Conservation (phyloP, 116 monocot species). For the Papilionanthe hybrid region DNA sequence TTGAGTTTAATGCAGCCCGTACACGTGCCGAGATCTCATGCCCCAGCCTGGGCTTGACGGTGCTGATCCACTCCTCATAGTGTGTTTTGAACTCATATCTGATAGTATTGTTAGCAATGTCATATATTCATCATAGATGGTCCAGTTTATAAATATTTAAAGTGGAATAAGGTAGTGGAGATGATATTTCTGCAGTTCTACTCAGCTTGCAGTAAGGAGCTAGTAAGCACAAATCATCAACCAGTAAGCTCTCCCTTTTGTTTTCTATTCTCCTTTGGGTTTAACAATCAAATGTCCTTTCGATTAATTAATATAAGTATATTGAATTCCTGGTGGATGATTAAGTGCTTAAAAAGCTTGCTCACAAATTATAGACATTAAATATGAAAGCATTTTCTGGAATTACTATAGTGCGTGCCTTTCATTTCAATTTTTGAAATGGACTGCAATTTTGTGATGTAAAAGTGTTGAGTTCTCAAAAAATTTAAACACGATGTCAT, state of each 20-base stretch:
- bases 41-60: conserved; percentile 61
- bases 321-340: not conserved
- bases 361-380: not conserved
- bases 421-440: not conserved
- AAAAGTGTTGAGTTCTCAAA: not conserved
- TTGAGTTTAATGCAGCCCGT: conserved; percentile 56
- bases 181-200: not conserved
- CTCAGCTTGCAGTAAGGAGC: not conserved
- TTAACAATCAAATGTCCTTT: not conserved
- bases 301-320: not conserved
- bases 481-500: not conserved
- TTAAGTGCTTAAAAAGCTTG: not conserved
- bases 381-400: not conserved
- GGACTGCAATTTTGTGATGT: not conserved
- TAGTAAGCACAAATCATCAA: not conserved
- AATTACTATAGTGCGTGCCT: not conserved
- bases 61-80: conserved; percentile 81
- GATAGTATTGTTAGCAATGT: conserved; percentile 21
- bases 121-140: not conserved
- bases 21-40: conserved; percentile 56
- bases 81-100: conserved; percentile 95
- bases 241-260: not conserved
- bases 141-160: not conserved
- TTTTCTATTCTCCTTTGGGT: not conserved
- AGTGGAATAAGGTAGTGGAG: not conserved